Percentiles rank a stretch among this genome's conserved stretches.
These are phyloP conservation scores for Solanum chacoense DNA, from an alignment of 305 asterid species.

Conservation along the genomic window DNA sequence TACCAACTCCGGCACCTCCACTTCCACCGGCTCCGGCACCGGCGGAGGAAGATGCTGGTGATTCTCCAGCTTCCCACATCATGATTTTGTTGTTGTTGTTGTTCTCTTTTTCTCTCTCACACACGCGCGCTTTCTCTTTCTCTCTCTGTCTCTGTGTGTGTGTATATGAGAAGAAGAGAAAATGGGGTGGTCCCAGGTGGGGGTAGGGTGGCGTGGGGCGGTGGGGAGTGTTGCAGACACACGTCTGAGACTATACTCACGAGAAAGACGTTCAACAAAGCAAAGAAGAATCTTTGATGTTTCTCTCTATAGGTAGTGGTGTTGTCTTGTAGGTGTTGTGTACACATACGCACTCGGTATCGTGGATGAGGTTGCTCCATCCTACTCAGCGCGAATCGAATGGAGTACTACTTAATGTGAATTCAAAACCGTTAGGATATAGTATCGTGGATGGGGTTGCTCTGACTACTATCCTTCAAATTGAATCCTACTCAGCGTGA, in stretches of 20 bases:
- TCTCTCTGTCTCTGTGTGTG: neutral
- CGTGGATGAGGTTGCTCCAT: neutral
- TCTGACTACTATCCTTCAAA: too few species aligned
- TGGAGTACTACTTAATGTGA: accelerated
- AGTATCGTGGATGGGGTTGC: too few species aligned
- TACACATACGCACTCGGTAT: accelerated
- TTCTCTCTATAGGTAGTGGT: neutral
- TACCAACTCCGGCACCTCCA: conserved; percentile 3
- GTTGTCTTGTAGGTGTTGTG: neutral
- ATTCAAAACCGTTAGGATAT: too few species aligned
- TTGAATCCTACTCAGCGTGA: accelerated
- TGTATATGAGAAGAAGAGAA: conserved; percentile 2
- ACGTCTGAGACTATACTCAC: conserved; percentile 28
- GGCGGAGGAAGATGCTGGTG: conserved; percentile 29
- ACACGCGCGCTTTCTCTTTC: neutral
- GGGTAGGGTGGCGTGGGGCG: neutral
- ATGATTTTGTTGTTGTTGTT: conserved; percentile 2
- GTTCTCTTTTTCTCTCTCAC: neutral
- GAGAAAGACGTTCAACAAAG: conserved; percentile 26
- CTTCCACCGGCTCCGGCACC: conserved; percentile 13
- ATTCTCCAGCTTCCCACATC: conserved; percentile 58
- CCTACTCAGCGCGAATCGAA: too few species aligned
- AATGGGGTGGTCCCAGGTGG: neutral
- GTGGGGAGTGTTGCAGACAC: conserved; percentile 13
- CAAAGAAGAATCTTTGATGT: neutral